Percentiles rank a stretch among this genome's conserved stretches.
Evolutionary conservation across 2,329 filamentous ascomycete species (phyloP).

Genomic region (Colletotrichum cuscutae): DNA sequence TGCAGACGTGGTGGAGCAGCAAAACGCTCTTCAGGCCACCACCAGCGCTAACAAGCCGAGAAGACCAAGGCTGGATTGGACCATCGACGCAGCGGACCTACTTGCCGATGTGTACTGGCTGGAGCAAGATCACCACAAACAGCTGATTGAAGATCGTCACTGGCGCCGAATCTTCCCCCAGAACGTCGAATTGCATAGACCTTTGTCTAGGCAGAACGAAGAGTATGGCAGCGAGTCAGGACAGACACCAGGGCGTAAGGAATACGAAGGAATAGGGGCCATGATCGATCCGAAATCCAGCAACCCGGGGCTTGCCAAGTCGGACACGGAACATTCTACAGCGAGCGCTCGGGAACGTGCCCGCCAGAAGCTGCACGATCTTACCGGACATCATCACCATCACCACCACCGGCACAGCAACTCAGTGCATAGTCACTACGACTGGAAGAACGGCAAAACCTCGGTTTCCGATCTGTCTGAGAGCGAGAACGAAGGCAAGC

Average conservation of each 20-base stretch:
- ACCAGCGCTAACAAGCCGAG: slow-evolving; percentile 67
- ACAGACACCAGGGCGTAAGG: slow-evolving; percentile 6
- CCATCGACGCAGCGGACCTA: slow-evolving; percentile 83
- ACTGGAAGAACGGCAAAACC: slow-evolving; percentile 62
- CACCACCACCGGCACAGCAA: slow-evolving; percentile 53
- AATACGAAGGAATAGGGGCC: slow-evolving; percentile 8
- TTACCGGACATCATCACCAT: slow-evolving; percentile 62
- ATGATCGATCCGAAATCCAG: slow-evolving; percentile 37
- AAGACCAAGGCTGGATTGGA: slow-evolving; percentile 86
- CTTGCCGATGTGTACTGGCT: slow-evolving; percentile 93
- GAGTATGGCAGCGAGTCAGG: slow-evolving; percentile 32
- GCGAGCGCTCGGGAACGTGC: slow-evolving; percentile 68
- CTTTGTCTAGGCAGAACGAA: slow-evolving; percentile 41
- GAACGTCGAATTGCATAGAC: slow-evolving; percentile 40
- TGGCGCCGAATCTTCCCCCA: slow-evolving; percentile 77
- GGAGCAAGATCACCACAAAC: slow-evolving; percentile 83
- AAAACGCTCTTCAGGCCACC: slow-evolving; percentile 52
- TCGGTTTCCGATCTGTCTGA: slow-evolving; percentile 72
- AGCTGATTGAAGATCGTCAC: slow-evolving; percentile 81
- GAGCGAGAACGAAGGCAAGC: slow-evolving; percentile 57
- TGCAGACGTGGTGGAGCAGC: slow-evolving; percentile 52
- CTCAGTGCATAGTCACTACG: slow-evolving; percentile 61
- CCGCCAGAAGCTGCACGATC: slow-evolving; percentile 68
- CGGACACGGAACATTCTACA: slow-evolving; percentile 56
- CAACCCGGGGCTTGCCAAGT: slow-evolving; percentile 36